Evolutionary conservation across 306 rosid species (phyloP).

Genomic region (Fragaria ananassa): DNA sequence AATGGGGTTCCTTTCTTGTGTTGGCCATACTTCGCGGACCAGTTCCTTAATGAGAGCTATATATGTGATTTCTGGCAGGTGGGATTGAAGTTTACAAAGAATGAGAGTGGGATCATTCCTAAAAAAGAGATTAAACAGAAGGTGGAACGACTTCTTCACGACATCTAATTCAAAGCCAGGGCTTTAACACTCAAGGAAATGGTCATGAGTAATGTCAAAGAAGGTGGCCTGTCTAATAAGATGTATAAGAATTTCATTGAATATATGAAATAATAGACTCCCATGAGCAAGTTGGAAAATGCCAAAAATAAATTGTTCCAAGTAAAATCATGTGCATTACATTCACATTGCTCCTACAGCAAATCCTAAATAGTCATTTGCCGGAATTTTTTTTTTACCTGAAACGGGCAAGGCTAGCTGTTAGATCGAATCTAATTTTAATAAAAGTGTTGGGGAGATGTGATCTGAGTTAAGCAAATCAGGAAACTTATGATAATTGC

Average conservation of each 20-base stretch:
- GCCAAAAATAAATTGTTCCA: too few species aligned
- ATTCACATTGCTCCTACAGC: neutral
- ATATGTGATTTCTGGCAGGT: conserved; percentile 32
- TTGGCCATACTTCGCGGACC: conserved; percentile 31
- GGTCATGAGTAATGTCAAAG: conserved; percentile 14
- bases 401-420: too few species aligned
- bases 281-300: neutral
- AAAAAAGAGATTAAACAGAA: conserved; percentile 23
- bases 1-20: conserved; percentile 37
- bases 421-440: too few species aligned
- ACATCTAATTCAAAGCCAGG: conserved; percentile 12
- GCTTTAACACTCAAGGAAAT: conserved; percentile 21
- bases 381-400: neutral
- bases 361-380: neutral
- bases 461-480: neutral
- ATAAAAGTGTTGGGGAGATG: neutral
- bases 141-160: conserved; percentile 20
- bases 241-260: conserved; percentile 33
- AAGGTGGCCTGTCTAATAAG: conserved; percentile 27
- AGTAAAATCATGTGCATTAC: neutral
- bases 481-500: neutral
- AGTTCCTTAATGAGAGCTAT: conserved; percentile 18
- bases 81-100: conserved; percentile 13
- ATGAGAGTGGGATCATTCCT: conserved; percentile 3
- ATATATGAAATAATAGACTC: conserved; percentile 34